Conservation (phyloP, 2,329 filamentous ascomycete species). For the Orbilia ellipsospora region DNA sequence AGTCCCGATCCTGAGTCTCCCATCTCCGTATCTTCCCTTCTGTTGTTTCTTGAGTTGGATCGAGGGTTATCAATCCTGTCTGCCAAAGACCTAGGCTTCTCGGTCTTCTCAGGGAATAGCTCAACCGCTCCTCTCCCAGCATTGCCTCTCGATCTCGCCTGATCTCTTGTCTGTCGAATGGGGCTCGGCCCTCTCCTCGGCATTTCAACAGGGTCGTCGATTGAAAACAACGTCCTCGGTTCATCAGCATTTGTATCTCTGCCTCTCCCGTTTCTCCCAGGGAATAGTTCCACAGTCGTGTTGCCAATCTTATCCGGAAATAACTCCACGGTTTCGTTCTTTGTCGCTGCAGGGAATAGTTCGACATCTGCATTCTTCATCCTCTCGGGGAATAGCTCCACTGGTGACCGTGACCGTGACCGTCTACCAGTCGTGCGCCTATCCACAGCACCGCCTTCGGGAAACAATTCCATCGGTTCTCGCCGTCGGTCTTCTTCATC, state of each 20-base stretch:
- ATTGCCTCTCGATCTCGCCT: slow-evolving; percentile 21
- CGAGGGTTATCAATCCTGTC: slow-evolving; percentile 35
- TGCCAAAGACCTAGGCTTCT: slow-evolving; percentile 31
- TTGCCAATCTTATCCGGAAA: slow-evolving; percentile 50
- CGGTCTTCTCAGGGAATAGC: slow-evolving; percentile 55
- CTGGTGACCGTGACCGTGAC: slow-evolving; percentile 54
- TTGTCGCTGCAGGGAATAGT: slow-evolving; percentile 29
- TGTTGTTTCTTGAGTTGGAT: background rate
- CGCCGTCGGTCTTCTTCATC: slow-evolving; percentile 65
- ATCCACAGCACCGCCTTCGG: slow-evolving; percentile 19
- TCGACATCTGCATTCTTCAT: slow-evolving; percentile 32
- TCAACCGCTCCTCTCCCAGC: slow-evolving; percentile 30
- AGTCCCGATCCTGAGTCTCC: slow-evolving; percentile 26
- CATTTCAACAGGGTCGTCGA: slow-evolving; percentile 40
- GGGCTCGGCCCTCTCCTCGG: slow-evolving; percentile 50
- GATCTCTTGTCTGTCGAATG: slow-evolving; percentile 30
- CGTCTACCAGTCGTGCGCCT: slow-evolving; percentile 26
- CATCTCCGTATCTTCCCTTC: slow-evolving; percentile 37
- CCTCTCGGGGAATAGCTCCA: slow-evolving; percentile 57
- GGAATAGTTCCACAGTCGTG: slow-evolving; percentile 55
- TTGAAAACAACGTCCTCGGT: slow-evolving; percentile 45
- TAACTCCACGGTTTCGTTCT: slow-evolving; percentile 29
- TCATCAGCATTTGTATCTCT: slow-evolving; percentile 30
- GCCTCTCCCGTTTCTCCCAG: slow-evolving; percentile 28
- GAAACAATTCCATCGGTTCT: slow-evolving; percentile 47